These are phyloP conservation scores for Calonectria ilicicola DNA, from an alignment of 2,329 filamentous ascomycete species.

Conservation along the genomic window DNA sequence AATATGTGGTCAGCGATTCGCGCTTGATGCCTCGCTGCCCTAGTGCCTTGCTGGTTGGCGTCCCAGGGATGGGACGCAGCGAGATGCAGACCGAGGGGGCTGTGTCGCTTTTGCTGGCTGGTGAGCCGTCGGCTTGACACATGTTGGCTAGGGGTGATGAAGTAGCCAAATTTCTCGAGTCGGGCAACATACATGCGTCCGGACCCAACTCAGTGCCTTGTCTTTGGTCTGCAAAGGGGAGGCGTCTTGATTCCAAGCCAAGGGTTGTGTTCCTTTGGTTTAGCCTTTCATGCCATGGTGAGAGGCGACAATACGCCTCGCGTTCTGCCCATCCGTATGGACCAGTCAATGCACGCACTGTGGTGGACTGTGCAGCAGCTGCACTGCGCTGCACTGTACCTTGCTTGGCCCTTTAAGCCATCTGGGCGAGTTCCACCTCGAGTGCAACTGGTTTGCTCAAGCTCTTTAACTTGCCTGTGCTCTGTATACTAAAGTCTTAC, in stretches of 20 bases:
- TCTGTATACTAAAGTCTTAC: not conserved
- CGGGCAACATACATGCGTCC: constrained; percentile 10
- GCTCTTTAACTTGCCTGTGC: constrained; percentile 1
- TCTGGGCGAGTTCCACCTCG: constrained; percentile 16
- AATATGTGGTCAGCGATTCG: constrained; percentile 20
- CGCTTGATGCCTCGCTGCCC: constrained; percentile 17
- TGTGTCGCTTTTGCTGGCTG: constrained; percentile 29
- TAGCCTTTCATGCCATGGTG: not conserved
- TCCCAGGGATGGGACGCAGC: constrained; percentile 21
- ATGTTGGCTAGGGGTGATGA: constrained; percentile 23
- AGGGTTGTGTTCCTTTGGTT: constrained; percentile 1
- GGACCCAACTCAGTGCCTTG: constrained; percentile 1
- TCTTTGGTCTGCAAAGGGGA: not conserved
- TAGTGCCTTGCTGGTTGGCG: constrained; percentile 26
- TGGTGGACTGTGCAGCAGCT: constrained; percentile 14
- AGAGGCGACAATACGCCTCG: not conserved
- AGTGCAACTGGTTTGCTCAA: constrained; percentile 15
- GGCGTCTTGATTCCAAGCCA: constrained; percentile 8
- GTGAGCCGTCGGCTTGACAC: constrained; percentile 29
- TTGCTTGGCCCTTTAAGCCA: constrained; percentile 23
- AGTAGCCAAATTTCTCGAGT: constrained; percentile 11
- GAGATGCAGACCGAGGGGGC: constrained; percentile 26
- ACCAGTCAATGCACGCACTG: constrained; percentile 12
- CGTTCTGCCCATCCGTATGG: not conserved
- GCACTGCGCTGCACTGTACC: constrained; percentile 25